A percentile compares a stretch with the other conserved stretches of the same genome.
Evolutionary conservation across 1,284 basidiomycete genomes (phyloP).

Genomic region (Ustilago curta): DNA sequence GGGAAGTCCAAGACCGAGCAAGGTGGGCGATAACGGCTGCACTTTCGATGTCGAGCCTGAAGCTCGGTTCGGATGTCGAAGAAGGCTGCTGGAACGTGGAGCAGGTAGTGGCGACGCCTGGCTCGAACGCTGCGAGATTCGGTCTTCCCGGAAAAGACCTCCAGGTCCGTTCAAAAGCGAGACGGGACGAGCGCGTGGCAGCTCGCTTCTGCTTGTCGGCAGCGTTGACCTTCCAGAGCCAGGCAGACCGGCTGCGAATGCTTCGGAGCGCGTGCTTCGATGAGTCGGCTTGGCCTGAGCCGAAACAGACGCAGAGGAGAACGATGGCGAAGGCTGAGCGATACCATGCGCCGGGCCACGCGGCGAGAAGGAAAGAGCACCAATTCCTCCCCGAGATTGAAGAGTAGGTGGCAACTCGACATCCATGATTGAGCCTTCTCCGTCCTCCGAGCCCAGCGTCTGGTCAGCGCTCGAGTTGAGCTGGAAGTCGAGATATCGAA

Average conservation of each 20-base stretch:
- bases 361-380: slow-evolving; percentile 12
- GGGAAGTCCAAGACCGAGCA: slow-evolving; percentile 38
- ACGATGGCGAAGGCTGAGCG: slow-evolving; percentile 16
- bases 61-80: slow-evolving; percentile 17
- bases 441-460: slow-evolving; percentile 42
- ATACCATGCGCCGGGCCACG: slow-evolving; percentile 6
- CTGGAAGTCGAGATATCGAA: slow-evolving; percentile 38
- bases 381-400: slow-evolving; percentile 10
- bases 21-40: slow-evolving; percentile 28
- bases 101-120: slow-evolving; percentile 35
- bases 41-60: slow-evolving; percentile 12
- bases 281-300: slow-evolving; percentile 26
- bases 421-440: slow-evolving; percentile 45
- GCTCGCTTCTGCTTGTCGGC: slow-evolving; percentile 33
- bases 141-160: slow-evolving; percentile 35
- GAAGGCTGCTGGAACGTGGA: slow-evolving; percentile 40
- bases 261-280: slow-evolving; percentile 31
- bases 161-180: slow-evolving; percentile 44
- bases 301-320: slow-evolving; percentile 18
- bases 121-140: slow-evolving; percentile 24
- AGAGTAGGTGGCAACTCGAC: slow-evolving; percentile 30
- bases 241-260: slow-evolving; percentile 26
- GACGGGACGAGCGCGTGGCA: slow-evolving; percentile 36
- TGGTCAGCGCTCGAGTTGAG: slow-evolving; percentile 41
- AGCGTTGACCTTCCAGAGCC: slow-evolving; percentile 22